Percentiles rank a stretch among this genome's conserved stretches.
Evolutionary conservation across 371 early-diverging fungal species (phyloP).

Genomic region (Encephalitozoon intestinalis): DNA sequence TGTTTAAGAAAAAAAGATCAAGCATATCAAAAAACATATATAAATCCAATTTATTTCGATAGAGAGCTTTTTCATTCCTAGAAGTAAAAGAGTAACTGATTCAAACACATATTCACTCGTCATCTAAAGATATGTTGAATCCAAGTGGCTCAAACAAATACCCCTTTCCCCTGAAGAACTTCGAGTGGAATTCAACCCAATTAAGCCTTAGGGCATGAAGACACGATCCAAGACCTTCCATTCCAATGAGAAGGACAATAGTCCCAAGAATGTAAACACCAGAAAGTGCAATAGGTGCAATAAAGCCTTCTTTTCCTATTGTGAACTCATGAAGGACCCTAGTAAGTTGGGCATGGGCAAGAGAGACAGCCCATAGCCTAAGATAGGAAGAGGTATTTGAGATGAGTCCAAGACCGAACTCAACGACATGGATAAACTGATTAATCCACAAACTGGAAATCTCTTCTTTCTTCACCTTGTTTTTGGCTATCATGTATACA

Average conservation of each 20-base stretch:
- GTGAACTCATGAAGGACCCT: slow-evolving; percentile 92
- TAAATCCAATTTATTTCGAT: background rate
- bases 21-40: too few species aligned
- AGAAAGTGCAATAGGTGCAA: slow-evolving; percentile 70
- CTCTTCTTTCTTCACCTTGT: slow-evolving; percentile 26
- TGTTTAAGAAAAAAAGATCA: too few species aligned
- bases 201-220: slow-evolving; percentile 95
- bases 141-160: slow-evolving; percentile 71
- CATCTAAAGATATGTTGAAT: slow-evolving; percentile 46
- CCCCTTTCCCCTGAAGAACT: slow-evolving; percentile 83
- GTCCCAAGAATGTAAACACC: slow-evolving; percentile 64
- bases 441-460: slow-evolving; percentile 64
- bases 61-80: background rate
- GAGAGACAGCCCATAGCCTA: slow-evolving; percentile 95
- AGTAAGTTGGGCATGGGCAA: slow-evolving; percentile 96
- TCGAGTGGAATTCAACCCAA: slow-evolving; percentile 98
- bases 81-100: background rate
- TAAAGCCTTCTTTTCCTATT: slow-evolving; percentile 66
- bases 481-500: slow-evolving; percentile 63
- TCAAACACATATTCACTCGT: slow-evolving; percentile 1
- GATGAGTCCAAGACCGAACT: slow-evolving; percentile 90
- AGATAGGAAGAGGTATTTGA: slow-evolving; percentile 98
- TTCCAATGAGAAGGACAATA: slow-evolving; percentile 73
- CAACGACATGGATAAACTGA: slow-evolving; percentile 94
- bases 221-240: slow-evolving; percentile 96